These are phyloP conservation scores for Pulveroboletus sp. DNA, from an alignment of 768 basidiomycete species.

Conservation along the genomic window DNA sequence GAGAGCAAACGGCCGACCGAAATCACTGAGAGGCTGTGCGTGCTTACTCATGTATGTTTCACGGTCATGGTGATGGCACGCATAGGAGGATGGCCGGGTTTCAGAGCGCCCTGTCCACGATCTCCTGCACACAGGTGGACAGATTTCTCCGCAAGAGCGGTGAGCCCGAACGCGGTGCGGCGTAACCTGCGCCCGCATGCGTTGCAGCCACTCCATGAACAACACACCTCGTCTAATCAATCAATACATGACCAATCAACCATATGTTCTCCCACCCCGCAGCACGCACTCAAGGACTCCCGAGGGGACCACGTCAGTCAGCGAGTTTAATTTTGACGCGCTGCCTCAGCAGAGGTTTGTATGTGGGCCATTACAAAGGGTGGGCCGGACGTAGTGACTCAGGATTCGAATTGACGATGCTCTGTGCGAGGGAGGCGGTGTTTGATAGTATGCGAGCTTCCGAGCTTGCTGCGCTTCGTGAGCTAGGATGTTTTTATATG, in stretches of 20 bases:
- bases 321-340: neutral
- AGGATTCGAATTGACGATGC: constrained; percentile 56
- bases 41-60: constrained; percentile 50
- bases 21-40: neutral
- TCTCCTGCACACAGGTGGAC: constrained; percentile 57
- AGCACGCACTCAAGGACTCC: neutral
- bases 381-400: constrained; percentile 62
- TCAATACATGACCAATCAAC: constrained; percentile 58
- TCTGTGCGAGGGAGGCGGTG: constrained; percentile 26
- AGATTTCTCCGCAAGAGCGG: constrained; percentile 73
- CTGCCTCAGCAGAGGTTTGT: constrained; percentile 10
- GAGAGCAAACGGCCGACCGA: constrained; percentile 1
- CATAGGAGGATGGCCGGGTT: too few species aligned
- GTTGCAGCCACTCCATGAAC: constrained; percentile 1
- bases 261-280: constrained; percentile 42
- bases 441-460: constrained; percentile 45
- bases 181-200: neutral
- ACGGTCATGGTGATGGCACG: too few species aligned
- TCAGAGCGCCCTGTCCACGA: constrained; percentile 23
- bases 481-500: constrained; percentile 8
- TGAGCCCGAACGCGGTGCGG: constrained; percentile 56
- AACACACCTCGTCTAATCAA: constrained; percentile 53
- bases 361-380: constrained; percentile 51
- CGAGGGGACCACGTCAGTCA: constrained; percentile 2
- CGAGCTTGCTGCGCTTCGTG: constrained; percentile 65